Evolutionary conservation across 108 stramenopile genomes (phyloP).

Genomic region (Cyclotella baltica): DNA sequence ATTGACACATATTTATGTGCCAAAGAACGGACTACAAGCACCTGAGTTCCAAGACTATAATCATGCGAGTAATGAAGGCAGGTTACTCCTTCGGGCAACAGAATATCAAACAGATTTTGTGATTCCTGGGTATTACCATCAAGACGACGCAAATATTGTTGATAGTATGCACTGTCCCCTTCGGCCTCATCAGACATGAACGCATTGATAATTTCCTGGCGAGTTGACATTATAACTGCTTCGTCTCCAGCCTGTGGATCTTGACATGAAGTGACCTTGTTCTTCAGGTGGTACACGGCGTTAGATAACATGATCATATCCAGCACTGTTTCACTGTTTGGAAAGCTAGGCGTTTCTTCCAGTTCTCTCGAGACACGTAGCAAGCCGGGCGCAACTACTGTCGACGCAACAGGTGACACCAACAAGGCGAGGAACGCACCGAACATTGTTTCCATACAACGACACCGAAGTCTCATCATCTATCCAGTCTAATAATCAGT

Average conservation of each 20-base stretch:
- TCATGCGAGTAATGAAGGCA: slow-evolving; percentile 83
- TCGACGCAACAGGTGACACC: neutral
- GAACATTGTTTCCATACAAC: no score
- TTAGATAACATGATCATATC: slow-evolving; percentile 48
- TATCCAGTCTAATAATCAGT: no score
- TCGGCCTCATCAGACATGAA: neutral
- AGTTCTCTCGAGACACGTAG: neutral
- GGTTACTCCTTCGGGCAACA: slow-evolving; percentile 44
- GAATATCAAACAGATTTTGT: slow-evolving; percentile 28
- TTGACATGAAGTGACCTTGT: slow-evolving; percentile 39
- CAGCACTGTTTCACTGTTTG: slow-evolving; percentile 40
- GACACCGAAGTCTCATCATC: no score
- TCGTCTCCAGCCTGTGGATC: slow-evolving; percentile 8
- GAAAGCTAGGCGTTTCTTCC: slow-evolving; percentile 14
- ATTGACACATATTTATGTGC: slow-evolving; percentile 67
- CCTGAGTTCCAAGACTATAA: slow-evolving; percentile 68
- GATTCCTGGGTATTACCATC: neutral
- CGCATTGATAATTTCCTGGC: slow-evolving; percentile 10
- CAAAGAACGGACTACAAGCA: slow-evolving; percentile 56
- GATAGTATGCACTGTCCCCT: neutral
- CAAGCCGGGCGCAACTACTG: neutral
- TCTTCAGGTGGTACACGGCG: slow-evolving; percentile 39
- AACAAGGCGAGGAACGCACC: no score
- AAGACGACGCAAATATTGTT: slow-evolving; percentile 3
- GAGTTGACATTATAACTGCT: slow-evolving; percentile 8